Percentiles rank a stretch among this genome's conserved stretches.
phyloP scores from a whole-genome alignment of 2,329 filamentous ascomycete species.

The Leptographium radiaticola region DNA sequence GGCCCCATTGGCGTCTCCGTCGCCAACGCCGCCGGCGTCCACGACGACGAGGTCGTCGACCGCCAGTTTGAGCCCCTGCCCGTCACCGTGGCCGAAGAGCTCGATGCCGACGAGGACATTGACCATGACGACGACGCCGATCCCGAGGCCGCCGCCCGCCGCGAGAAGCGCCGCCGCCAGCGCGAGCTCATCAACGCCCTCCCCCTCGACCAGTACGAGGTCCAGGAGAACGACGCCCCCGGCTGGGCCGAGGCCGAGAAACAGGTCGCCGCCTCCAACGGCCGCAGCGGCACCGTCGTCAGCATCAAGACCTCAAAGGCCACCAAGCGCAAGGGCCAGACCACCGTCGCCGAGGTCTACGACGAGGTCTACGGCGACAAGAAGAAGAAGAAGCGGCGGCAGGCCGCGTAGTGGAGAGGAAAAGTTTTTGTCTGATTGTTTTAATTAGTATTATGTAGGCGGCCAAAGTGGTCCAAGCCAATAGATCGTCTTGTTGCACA shows the following conservation, averaged over 20 bases:
- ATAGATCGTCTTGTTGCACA: no score
- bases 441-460: neutral
- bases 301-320: slow-evolving; percentile 66
- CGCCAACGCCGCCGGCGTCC: slow-evolving; percentile 47
- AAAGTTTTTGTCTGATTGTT: neutral
- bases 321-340: slow-evolving; percentile 52
- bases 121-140: slow-evolving; percentile 65
- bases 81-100: slow-evolving; percentile 62
- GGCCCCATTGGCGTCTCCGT: slow-evolving; percentile 44
- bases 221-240: slow-evolving; percentile 42
- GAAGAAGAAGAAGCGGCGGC: slow-evolving; percentile 32
- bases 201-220: slow-evolving; percentile 72
- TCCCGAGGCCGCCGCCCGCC: slow-evolving; percentile 58
- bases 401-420: slow-evolving; percentile 25
- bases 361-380: slow-evolving; percentile 41
- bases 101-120: slow-evolving; percentile 46
- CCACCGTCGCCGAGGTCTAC: slow-evolving; percentile 47
- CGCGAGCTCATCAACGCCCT: slow-evolving; percentile 81
- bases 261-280: slow-evolving; percentile 39
- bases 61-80: slow-evolving; percentile 59
- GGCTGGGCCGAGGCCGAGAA: slow-evolving; percentile 63
- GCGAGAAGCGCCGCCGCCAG: slow-evolving; percentile 53
- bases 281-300: slow-evolving; percentile 47
- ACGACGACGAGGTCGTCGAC: slow-evolving; percentile 55
- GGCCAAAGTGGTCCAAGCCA: neutral